Evolutionary conservation across 2,329 filamentous ascomycete species (phyloP).

Genomic region (Trichoderma pleuroti): DNA sequence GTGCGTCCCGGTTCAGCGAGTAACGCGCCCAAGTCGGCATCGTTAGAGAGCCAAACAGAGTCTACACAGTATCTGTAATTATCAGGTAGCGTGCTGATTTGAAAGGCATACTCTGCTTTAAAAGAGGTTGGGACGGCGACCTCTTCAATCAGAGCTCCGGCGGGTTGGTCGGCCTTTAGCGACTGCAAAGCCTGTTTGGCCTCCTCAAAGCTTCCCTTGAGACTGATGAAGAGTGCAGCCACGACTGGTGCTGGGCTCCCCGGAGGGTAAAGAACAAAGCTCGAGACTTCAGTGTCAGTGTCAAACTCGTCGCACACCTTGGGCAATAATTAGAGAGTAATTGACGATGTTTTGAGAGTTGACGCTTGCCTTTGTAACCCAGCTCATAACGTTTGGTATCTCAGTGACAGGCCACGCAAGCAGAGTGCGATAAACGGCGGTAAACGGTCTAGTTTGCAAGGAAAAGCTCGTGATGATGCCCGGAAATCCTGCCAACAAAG

Average conservation of each 20-base stretch:
- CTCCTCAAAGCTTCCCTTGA: neutral
- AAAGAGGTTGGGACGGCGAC: neutral
- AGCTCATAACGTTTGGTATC: neutral
- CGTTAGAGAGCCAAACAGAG: neutral
- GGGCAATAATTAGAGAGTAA: no score
- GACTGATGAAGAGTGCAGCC: neutral
- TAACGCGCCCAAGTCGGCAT: neutral
- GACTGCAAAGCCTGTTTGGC: neutral
- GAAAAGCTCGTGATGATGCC: neutral
- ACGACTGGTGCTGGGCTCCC: neutral
- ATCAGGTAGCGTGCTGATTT: neutral
- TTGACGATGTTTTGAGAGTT: no score
- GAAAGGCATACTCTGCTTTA: neutral
- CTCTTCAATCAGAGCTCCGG: neutral
- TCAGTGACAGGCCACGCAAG: neutral
- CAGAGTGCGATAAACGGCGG: neutral
- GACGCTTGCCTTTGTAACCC: neutral
- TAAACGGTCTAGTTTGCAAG: neutral
- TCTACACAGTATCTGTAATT: neutral
- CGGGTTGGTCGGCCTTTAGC: neutral
- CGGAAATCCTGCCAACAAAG: neutral
- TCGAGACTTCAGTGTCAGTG: neutral
- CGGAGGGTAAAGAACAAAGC: neutral
- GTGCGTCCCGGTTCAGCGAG: neutral
- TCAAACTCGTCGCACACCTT: neutral